Evolutionary conservation across 129 eudicot species (phyloP).

Genomic region (Ambrosia trifida): DNA sequence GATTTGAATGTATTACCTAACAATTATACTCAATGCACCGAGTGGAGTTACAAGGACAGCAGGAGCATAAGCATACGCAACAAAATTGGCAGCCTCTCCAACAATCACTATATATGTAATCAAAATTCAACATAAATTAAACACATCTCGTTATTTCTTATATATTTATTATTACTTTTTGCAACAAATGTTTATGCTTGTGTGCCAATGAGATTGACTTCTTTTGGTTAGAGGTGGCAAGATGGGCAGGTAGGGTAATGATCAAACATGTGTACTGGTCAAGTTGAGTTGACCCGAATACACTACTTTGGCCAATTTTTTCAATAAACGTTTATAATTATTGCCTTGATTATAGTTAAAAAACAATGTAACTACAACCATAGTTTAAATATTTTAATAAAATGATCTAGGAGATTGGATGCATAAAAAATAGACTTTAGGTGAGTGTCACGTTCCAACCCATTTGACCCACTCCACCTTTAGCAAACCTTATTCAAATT

Average conservation of each 20-base stretch:
- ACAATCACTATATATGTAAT: conserved; percentile 62
- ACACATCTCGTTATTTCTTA: not conserved
- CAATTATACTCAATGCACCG: conserved; percentile 90
- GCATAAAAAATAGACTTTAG: not conserved
- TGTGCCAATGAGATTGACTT: too few relatives aligned
- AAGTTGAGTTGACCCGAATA: not conserved
- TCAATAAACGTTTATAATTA: not conserved
- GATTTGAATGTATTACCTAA: conserved; percentile 49
- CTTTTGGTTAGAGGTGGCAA: not conserved
- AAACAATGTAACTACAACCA: not conserved
- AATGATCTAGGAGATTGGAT: not conserved
- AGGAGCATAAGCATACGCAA: conserved; percentile 92
- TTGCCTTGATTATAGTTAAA: not conserved
- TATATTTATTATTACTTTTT: not conserved
- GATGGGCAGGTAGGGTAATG: not conserved
- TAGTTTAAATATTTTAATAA: not conserved
- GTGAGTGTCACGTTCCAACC: not conserved
- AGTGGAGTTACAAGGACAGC: conserved; percentile 97
- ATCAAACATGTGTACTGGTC: not conserved
- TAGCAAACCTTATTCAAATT: not conserved
- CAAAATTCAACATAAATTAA: conserved; percentile 8
- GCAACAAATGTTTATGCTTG: too few relatives aligned
- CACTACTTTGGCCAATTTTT: not conserved
- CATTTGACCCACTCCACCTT: not conserved
- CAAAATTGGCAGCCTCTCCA: conserved; percentile 93